Evolutionary conservation across 1,139 yeast species (phyloP), one percentile per base, ranked within the genome.

Genomic region (Spencermartinsiella ligniputridi): DNA sequence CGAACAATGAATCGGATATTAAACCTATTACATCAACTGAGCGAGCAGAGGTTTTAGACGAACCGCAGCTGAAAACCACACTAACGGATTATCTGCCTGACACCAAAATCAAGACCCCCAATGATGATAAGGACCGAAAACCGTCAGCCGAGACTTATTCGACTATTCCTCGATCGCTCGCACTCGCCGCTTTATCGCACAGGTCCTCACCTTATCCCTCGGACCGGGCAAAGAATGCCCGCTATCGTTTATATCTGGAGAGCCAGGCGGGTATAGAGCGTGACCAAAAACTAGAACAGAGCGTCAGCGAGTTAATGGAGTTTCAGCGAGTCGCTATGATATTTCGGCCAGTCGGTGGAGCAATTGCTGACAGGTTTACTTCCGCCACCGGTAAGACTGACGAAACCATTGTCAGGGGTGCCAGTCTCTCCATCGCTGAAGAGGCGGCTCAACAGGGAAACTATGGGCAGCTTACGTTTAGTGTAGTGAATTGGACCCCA

Each of bases 281-380:
- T 38, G 38, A 32, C 15, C n/a, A 13, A 9, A 11, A 22, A n/a
- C 6, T 5, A 9, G 16, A n/a, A 3, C 12, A 27, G 15, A 33
- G 25, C 25, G 6, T 41, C 6, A 37, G 33, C 5, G 65, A 61
- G 39, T 45, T 55, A 15, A 35, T 43, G 8, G 66, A 62, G 44
- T 62, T 62, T 41, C 43, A 44, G n/a, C 49, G 51, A 36, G 61
- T 59, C 12, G 67, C 66, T 1, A 37, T 44, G 15, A 47, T 62
- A 35, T 62, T 61, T 44, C 48, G 55, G 27, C 61, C 64, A 1
- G 46, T 60, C 27, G 40, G 50, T 6, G 63, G 64, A 8, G 51
- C 51, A 19, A 54, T 62, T 51, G 59, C 64, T 9, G 42, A 45
- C 21, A 46, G 58, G 37, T 62, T 62, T 41, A 27, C 21, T 22